phyloP scores from a whole-genome alignment of 805 yeast genomes.

The Hanseniaspora occidentalis region DNA sequence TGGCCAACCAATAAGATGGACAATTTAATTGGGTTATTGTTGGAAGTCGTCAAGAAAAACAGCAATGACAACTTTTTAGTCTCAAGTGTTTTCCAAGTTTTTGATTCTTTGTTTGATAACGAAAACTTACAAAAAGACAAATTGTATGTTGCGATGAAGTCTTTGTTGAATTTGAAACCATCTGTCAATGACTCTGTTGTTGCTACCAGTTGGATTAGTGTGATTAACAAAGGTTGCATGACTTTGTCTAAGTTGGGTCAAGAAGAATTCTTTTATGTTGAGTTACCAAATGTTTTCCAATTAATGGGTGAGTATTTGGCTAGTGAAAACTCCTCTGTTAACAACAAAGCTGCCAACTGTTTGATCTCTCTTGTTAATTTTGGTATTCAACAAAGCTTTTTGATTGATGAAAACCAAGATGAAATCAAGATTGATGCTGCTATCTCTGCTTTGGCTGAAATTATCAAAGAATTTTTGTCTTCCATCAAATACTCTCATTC shows the following conservation, averaged over 20 bases:
- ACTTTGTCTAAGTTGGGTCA: constrained; percentile 41
- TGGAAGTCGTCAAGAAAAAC: constrained; percentile 58
- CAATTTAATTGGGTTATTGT: constrained; percentile 58
- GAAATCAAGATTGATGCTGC: constrained; percentile 44
- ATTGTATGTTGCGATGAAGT: constrained; percentile 49
- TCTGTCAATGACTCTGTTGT: constrained; percentile 70
- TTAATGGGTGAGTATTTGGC: constrained; percentile 50
- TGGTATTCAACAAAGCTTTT: constrained; percentile 45
- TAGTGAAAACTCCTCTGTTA: constrained; percentile 53
- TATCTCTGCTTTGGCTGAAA: constrained; percentile 42
- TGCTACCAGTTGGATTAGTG: constrained; percentile 93
- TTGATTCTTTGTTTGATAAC: constrained; percentile 58
- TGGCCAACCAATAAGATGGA: constrained; percentile 72
- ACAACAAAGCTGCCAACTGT: constrained; percentile 75
- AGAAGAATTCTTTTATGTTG: constrained; percentile 39
- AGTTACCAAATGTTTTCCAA: constrained; percentile 1
- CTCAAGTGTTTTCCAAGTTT: constrained; percentile 74
- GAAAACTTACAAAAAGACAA: constrained; percentile 32
- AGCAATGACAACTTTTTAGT: constrained; percentile 39
- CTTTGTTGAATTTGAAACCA: constrained; percentile 72
- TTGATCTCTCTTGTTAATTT: constrained; percentile 65
- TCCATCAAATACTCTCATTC: constrained; percentile 67
- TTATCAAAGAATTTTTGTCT: constrained; percentile 26
- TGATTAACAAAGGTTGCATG: constrained; percentile 68
- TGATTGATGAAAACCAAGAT: constrained; percentile 39